Conservation (phyloP, 176 grass and related monocot species). For the Paspalum vaginatum region DNA sequence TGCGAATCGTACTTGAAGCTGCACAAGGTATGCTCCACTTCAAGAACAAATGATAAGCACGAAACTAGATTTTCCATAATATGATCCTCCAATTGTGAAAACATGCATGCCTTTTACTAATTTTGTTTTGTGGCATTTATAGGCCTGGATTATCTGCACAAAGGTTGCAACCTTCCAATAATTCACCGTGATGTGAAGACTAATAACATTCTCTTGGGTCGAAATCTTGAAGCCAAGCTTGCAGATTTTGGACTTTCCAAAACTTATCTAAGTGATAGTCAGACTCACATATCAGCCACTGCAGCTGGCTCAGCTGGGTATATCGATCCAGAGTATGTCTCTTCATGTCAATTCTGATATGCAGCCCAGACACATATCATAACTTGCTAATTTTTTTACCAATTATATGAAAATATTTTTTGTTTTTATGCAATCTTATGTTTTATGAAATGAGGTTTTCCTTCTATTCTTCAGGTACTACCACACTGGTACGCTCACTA, state of each 20-base stretch:
- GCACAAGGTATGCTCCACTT: neutral
- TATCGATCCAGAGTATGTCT: slow-evolving; percentile 58
- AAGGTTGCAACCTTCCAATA: slow-evolving; percentile 31
- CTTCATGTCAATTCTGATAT: neutral
- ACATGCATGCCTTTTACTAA: neutral
- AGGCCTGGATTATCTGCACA: slow-evolving; percentile 63
- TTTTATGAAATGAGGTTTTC: too few species aligned
- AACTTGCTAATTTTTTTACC: neutral
- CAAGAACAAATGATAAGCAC: neutral
- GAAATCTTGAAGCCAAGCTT: slow-evolving; percentile 39
- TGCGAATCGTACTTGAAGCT: neutral
- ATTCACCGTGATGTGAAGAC: slow-evolving; percentile 60
- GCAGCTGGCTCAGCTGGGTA: slow-evolving; percentile 50
- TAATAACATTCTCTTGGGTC: slow-evolving; percentile 53
- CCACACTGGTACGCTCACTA: neutral
- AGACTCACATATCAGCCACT: slow-evolving; percentile 29
- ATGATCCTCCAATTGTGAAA: neutral
- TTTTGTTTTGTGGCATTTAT: neutral
- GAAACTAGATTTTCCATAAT: neutral
- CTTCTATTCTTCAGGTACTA: slow-evolving; percentile 4
- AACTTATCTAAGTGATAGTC: slow-evolving; percentile 2
- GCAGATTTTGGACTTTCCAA: slow-evolving; percentile 59
- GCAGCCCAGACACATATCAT: neutral
- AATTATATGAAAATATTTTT: too few species aligned
- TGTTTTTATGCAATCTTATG: too few species aligned